Evolutionary conservation across 2,329 filamentous ascomycete genomes (phyloP), one percentile per base, ranked within the genome.

Genomic region (Hysterium pulicare): DNA sequence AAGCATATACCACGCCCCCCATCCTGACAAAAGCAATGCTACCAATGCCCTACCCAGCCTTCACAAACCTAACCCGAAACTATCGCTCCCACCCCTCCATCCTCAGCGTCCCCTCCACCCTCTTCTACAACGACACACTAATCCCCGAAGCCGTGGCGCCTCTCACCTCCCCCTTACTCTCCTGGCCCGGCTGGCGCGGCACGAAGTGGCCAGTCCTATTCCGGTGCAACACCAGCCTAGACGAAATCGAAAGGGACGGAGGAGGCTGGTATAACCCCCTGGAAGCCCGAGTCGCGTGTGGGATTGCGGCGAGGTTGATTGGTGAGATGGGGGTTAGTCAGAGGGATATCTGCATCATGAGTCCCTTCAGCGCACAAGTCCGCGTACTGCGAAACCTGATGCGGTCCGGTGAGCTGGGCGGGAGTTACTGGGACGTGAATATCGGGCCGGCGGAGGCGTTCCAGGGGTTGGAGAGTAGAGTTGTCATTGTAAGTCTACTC

Each of bases 61-160:
- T 74, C 48, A 57, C 64, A 24, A 70, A 73, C 38, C 57, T 74
- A 1, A 64, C 67, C 13, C 62, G 70, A 21, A 73, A 74, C 50
- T 74, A 74, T 51, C 68, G 71, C 41, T 73, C 70, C 28, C 71
- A 74, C 41, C 66, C 68, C 5, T 61, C 71, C 19, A 73, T 74
- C 41, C 59, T 74, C 20, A 61, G 62, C 11, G 58, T 71, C 4
- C 68, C 71, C 2, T 67, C 59, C 22, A 51, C 59, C 2, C 55
- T 71, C 17, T 73, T 73, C 54, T 73, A 74, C 50, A 53, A 62
- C 47, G 66, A 74, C 47, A 73, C 70, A 1, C 54, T 74, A 3
- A 62, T 71, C 22, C 67, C 70, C 5, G 67, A 71, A 55, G 63
- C 65, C 24, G 43, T 42, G 11, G 44, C 48, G 0, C 38, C 39